These are phyloP conservation scores for Thelonectria rubi DNA, from an alignment of 2,329 filamentous ascomycete genomes.

Conservation along the genomic window DNA sequence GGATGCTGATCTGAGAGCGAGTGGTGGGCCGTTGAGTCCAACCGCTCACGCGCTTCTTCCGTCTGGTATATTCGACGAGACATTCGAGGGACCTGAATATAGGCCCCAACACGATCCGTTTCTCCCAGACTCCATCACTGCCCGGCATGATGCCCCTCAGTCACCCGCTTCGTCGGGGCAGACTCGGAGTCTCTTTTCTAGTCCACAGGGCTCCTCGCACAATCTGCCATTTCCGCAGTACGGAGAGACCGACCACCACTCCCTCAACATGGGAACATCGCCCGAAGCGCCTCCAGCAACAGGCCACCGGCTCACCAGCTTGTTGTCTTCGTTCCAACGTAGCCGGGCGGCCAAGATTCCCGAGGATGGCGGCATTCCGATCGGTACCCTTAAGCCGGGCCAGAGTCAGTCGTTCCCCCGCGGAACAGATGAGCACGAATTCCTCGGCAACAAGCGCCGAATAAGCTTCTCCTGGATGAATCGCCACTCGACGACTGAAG, in stretches of 20 bases:
- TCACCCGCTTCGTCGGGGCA: constrained; percentile 68
- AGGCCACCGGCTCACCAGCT: constrained; percentile 54
- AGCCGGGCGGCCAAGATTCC: constrained; percentile 69
- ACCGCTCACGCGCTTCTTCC: constrained; percentile 79
- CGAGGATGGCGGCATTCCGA: constrained; percentile 61
- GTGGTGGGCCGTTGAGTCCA: constrained; percentile 77
- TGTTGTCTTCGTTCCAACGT: constrained; percentile 69
- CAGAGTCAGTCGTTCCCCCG: constrained; percentile 83
- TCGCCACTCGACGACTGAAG: constrained; percentile 60
- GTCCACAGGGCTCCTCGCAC: constrained; percentile 68
- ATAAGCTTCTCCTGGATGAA: constrained; percentile 71
- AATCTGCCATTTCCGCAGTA: constrained; percentile 65
- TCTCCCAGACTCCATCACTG: constrained; percentile 44
- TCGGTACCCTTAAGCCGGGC: constrained; percentile 74
- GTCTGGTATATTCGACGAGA: constrained; percentile 70
- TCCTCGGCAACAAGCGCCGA: constrained; percentile 61
- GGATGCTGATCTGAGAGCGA: constrained; percentile 69
- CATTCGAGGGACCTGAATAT: constrained; percentile 66
- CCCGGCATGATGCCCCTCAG: constrained; percentile 58
- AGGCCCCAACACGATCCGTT: constrained; percentile 39
- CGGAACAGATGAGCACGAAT: constrained; percentile 65
- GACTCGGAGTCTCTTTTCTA: constrained; percentile 67
- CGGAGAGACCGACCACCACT: constrained; percentile 57
- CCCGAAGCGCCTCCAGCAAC: constrained; percentile 48
- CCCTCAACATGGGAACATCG: constrained; percentile 52